phyloP scores from a whole-genome alignment of 2,329 filamentous ascomycete species.

The Calonectria pteridis region DNA sequence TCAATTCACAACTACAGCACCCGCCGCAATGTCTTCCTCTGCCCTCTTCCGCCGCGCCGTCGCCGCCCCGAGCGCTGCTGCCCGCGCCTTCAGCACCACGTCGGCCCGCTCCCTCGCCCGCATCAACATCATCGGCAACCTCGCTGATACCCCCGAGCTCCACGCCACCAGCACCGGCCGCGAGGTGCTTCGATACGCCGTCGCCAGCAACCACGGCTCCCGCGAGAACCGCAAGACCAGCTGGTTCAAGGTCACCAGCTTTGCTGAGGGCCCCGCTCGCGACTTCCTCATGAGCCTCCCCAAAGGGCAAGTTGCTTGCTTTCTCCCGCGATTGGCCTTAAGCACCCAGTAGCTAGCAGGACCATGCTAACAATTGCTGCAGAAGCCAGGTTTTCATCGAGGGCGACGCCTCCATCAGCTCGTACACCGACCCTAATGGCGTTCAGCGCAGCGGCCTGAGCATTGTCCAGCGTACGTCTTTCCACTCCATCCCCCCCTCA shows the following conservation, averaged over 20 bases:
- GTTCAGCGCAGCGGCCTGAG: constrained; percentile 74
- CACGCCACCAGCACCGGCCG: constrained; percentile 76
- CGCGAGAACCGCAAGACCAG: constrained; percentile 80
- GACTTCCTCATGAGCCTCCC: constrained; percentile 80
- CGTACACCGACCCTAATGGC: constrained; percentile 78
- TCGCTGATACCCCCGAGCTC: constrained; percentile 84
- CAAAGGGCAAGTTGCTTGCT: constrained; percentile 79
- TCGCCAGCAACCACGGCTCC: constrained; percentile 77
- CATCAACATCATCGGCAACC: constrained; percentile 88
- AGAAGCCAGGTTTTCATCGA: constrained; percentile 87
- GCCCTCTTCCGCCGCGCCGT: constrained; percentile 66
- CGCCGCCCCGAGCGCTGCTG: constrained; percentile 59
- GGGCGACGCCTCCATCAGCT: constrained; percentile 79
- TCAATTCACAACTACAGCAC: constrained; percentile 4
- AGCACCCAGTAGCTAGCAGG: too few species aligned
- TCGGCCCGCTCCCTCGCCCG: constrained; percentile 76
- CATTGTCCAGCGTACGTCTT: constrained; percentile 84
- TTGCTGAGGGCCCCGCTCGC: constrained; percentile 76
- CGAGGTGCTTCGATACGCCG: constrained; percentile 81
- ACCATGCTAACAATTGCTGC: constrained; percentile 33
- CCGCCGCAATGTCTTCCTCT: constrained; percentile 58
- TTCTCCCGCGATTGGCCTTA: background rate
- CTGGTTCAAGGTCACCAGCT: constrained; percentile 87
- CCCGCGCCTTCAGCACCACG: constrained; percentile 83
- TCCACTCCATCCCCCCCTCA: constrained; percentile 9